These are phyloP conservation scores for Kodamaea fukazawae DNA, from an alignment of 805 yeast genomes.

Conservation along the genomic window DNA sequence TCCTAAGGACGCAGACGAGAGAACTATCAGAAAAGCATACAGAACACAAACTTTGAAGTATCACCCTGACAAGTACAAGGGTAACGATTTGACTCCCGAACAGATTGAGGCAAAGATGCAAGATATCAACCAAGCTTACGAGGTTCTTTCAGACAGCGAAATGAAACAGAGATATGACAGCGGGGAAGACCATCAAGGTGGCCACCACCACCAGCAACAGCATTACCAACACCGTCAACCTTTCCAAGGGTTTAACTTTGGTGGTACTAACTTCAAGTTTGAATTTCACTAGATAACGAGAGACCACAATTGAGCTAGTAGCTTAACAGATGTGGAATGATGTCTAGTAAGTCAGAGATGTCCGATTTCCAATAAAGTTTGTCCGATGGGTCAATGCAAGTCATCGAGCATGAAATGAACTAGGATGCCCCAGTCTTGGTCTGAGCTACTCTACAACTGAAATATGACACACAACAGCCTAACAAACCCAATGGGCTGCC, in stretches of 20 bases:
- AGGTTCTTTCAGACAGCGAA: constrained; percentile 68
- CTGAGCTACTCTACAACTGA: too few relatives aligned
- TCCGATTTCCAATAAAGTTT: too few relatives aligned
- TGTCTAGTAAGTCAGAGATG: too few relatives aligned
- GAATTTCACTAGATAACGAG: constrained; percentile 1
- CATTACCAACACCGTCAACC: constrained; percentile 11
- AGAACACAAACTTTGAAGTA: constrained; percentile 71
- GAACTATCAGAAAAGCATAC: constrained; percentile 77
- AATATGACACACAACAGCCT: too few relatives aligned
- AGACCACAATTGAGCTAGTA: too few relatives aligned
- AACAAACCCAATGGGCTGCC: too few relatives aligned
- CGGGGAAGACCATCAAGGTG: constrained; percentile 38
- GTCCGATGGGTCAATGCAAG: too few relatives aligned
- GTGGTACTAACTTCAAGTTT: constrained; percentile 6
- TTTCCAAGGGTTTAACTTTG: constrained; percentile 7
- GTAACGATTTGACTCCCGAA: constrained; percentile 60
- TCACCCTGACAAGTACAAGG: constrained; percentile 89
- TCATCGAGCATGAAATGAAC: too few relatives aligned
- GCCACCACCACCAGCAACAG: constrained; percentile 5
- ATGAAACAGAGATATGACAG: constrained; percentile 64
- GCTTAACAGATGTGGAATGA: too few relatives aligned
- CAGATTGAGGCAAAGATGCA: constrained; percentile 84
- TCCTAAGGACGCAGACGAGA: constrained; percentile 60
- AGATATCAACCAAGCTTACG: constrained; percentile 90
- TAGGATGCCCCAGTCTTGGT: too few relatives aligned